Evolutionary conservation across 2,329 filamentous ascomycete genomes (phyloP), one percentile per base, ranked within the genome.

Genomic region (Pezicula neosporulosa): DNA sequence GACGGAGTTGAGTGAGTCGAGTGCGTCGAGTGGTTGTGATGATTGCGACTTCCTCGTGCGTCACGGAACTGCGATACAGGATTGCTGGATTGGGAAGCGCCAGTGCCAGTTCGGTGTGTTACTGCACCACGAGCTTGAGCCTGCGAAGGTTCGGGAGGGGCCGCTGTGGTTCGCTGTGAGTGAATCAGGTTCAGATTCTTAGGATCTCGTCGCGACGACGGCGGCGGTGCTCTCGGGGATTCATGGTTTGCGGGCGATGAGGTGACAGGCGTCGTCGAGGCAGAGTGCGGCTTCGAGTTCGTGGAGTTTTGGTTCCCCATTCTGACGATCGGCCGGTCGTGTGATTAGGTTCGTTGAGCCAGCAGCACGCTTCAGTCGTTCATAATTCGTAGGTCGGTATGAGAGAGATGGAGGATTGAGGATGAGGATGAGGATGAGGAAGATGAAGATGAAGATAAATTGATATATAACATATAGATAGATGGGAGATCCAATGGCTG

Each of bases 91-190:
- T 59, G 57, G 55, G 60, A 64, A 45, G 58, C 56, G 45, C 62
- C 59, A 43, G 58, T 33, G 30, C 30, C 59, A 43, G 58, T 50
- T 27, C 63, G 63, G 54, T 65, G 63, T 49, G 59, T 54, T 18
- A 61, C 65, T 9, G 62, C 63, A 54, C 65, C 65, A 56, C 63
- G 63, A 49, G 81, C 82, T 67, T 82, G 80, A 57, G 81, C 77
- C 56, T 82, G 75, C 47, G 82, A 84, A 48, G 78, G 76, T 69
- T 85, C 82, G 53, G 82, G 82, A 45, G 81, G 81, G 50, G 78
- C 82, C 60, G 77, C 30, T 10, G 30, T 77, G 53, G 76, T 78
- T 73, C 64, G 75, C 59, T 80, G 78, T 56, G 75, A 72, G 58
- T 81, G 78, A 57, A 79, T 75, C 53, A 78, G 73, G 63, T 81